Evolutionary conservation across 2,329 filamentous ascomycete genomes (phyloP), one percentile per base, ranked within the genome.

Genomic region (Cladobotryum mycophilum): DNA sequence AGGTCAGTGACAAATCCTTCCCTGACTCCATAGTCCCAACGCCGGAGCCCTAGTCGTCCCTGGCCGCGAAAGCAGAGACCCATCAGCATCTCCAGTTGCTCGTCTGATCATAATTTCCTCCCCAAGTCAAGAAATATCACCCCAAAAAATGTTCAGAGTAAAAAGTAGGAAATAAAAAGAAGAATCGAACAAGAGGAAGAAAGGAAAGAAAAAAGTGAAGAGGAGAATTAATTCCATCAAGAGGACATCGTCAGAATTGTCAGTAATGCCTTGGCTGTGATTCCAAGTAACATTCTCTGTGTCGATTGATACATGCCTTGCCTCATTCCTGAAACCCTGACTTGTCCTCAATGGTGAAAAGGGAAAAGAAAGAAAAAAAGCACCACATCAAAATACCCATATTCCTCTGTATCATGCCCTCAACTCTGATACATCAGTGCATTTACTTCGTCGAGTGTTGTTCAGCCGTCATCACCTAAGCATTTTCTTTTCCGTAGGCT

Each of bases 11-110:
- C 37, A 34, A 25, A 33, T 33, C 48, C 43, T 20, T 30, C 38
- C 49, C 36, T 14, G n/a, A 46, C 36, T 20, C n/a, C 36, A 38
- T 40, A 14, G 11, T 49, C 42, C 42, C 48, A 45, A 35, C 47
- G 47, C 37, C 49, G 41, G 25, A 30, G 25, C 25, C 25, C 25
- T 30, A 8, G 41, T 12, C 18, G 41, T 12, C 18, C 41, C 22
- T 25, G n/a, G 22, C 8, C 15, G 17, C 17, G 25, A 30, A 30
- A 30, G 25, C 25, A 30, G 25, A 30, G 25, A 30, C 25, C 25
- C 25, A 6, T 30, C 25, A 30, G 25, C 25, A 8, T 30, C 25
- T 30, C 25, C 6, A 30, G 25, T 30, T 30, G 25, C 25, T 30
- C 25, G 6, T 30, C 25, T 30, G 6, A 30, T 30, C 25, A 30